A percentile compares a stretch with the other conserved stretches of the same genome.
These are phyloP conservation scores for Mortierella sp. DNA, from an alignment of 371 early-diverging fungal species.

Conservation along the genomic window DNA sequence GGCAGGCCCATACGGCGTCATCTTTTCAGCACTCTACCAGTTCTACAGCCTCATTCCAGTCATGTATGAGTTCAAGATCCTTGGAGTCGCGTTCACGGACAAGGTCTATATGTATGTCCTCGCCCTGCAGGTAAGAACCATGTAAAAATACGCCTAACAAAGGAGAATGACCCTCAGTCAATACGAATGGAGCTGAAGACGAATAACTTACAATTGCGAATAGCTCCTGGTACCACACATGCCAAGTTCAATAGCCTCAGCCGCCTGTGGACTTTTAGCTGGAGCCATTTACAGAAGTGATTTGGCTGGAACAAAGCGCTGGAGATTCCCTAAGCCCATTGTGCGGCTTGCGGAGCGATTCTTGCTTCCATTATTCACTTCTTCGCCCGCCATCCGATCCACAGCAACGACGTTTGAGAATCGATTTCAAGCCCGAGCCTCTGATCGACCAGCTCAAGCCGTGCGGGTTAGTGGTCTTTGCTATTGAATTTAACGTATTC, in stretches of 20 bases:
- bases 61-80: slow-evolving; percentile 69
- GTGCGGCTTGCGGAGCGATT: slow-evolving; percentile 51
- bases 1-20: slow-evolving; percentile 74
- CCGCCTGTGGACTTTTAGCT: slow-evolving; percentile 67
- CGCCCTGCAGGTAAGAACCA: slow-evolving; percentile 64
- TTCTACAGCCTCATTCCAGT: slow-evolving; percentile 70
- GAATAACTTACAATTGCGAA: too few relatives aligned
- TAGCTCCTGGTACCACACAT: slow-evolving; percentile 66
- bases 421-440: slow-evolving; percentile 40
- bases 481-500: too few relatives aligned
- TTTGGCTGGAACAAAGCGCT: slow-evolving; percentile 67
- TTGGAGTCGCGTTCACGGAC: slow-evolving; percentile 72
- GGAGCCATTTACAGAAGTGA: slow-evolving; percentile 73
- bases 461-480: slow-evolving; percentile 25
- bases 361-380: slow-evolving; percentile 56
- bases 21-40: slow-evolving; percentile 73
- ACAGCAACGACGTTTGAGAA: slow-evolving; percentile 60
- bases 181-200: too few relatives aligned
- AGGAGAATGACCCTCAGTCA: too few relatives aligned
- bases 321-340: slow-evolving; percentile 67
- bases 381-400: slow-evolving; percentile 64
- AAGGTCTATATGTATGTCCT: slow-evolving; percentile 72
- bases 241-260: slow-evolving; percentile 66
- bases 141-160: not conserved
- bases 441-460: slow-evolving; percentile 54